These are phyloP conservation scores for Penicillium janthinellum DNA, from an alignment of 2,329 filamentous ascomycete species.

Conservation along the genomic window DNA sequence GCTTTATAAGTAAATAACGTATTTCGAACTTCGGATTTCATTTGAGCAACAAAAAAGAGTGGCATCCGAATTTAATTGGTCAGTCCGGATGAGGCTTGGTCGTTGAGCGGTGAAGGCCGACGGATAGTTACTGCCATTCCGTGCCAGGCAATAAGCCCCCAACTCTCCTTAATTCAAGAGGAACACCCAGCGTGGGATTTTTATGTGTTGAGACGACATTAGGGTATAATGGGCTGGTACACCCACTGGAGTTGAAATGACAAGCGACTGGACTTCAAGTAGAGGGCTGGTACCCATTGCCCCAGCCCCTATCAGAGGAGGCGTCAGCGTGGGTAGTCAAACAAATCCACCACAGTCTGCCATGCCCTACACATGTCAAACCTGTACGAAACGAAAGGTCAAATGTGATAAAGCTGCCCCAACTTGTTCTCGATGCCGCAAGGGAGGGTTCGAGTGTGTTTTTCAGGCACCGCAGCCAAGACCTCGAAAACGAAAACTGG, in stretches of 20 bases:
- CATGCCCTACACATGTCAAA: conserved; percentile 13
- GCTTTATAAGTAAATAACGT: too few species aligned
- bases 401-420: conserved; percentile 18
- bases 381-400: conserved; percentile 16
- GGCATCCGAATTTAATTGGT: neutral
- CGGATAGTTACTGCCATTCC: neutral
- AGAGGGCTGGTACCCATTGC: conserved; percentile 3
- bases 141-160: neutral
- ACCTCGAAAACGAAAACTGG: conserved; percentile 18
- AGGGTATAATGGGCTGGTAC: neutral
- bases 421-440: conserved; percentile 14
- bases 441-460: conserved; percentile 13
- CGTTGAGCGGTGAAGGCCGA: neutral
- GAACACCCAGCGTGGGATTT: neutral
- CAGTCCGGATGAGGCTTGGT: neutral
- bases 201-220: neutral
- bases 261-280: neutral
- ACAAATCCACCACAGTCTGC: neutral
- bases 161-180: neutral
- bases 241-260: neutral
- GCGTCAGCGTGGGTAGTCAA: neutral
- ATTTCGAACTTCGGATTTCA: too few species aligned
- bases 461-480: conserved; percentile 7
- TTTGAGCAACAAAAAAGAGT: too few species aligned
- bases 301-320: neutral